These are phyloP conservation scores for Wickerhamiella spandovensis DNA, from an alignment of 805 yeast species.

Conservation along the genomic window DNA sequence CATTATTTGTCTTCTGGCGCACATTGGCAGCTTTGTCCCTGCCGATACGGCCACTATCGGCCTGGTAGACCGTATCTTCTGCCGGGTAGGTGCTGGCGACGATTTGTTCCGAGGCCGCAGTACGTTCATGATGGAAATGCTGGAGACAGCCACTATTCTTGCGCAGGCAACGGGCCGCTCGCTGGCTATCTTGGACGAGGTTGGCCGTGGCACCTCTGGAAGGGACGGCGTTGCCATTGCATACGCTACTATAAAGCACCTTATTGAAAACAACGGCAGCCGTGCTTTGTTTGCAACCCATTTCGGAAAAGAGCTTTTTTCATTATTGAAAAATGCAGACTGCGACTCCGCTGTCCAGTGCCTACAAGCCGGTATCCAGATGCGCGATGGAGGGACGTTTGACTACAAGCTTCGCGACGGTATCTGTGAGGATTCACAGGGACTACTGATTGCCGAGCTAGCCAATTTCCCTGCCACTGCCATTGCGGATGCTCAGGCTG, in stretches of 20 bases:
- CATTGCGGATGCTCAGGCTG: conserved; percentile 36
- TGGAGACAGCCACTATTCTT: conserved; percentile 62
- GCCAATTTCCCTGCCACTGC: conserved; percentile 68
- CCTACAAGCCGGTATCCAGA: conserved; percentile 12
- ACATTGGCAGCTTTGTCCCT: conserved; percentile 65
- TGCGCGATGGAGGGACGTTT: conserved; percentile 23
- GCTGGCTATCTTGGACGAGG: conserved; percentile 70
- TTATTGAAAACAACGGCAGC: conserved; percentile 43
- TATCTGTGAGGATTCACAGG: conserved; percentile 62
- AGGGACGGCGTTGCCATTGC: conserved; percentile 79
- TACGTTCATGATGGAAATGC: conserved; percentile 91
- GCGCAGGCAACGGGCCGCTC: conserved; percentile 53
- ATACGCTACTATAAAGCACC: conserved; percentile 51
- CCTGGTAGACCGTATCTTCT: conserved; percentile 62
- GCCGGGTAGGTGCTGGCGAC: conserved; percentile 70
- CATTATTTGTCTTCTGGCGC: conserved; percentile 52
- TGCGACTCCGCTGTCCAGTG: conserved; percentile 2
- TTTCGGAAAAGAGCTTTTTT: conserved; percentile 45
- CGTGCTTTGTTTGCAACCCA: conserved; percentile 85
- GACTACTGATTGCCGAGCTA: conserved; percentile 57
- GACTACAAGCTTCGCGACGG: conserved; percentile 48
- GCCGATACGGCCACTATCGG: conserved; percentile 50
- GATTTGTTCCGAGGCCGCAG: conserved; percentile 64
- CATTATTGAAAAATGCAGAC: conserved; percentile 26
- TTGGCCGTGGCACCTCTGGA: conserved; percentile 83